Conservation (phyloP, 371 early-diverging fungal genomes). For the Mortierella sp. region DNA sequence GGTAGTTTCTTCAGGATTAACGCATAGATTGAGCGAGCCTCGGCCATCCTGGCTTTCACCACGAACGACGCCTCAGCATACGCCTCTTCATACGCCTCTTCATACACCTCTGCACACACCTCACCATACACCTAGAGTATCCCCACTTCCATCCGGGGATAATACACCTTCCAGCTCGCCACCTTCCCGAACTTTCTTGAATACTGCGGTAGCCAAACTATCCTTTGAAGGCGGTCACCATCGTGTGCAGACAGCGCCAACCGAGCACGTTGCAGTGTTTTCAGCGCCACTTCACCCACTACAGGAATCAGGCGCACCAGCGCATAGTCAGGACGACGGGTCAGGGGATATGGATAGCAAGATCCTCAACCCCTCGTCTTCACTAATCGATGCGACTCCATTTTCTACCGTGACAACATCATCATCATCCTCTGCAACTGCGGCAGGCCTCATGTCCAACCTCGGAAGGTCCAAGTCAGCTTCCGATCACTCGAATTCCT, state of each 20-base stretch:
- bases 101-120: constrained; percentile 52
- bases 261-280: constrained; percentile 52
- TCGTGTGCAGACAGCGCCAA: constrained; percentile 52
- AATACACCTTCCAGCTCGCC: constrained; percentile 57
- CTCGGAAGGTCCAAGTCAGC: constrained; percentile 54
- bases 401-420: not conserved
- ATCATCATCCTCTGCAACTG: constrained; percentile 21
- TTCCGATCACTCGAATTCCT: constrained; percentile 30
- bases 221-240: constrained; percentile 51
- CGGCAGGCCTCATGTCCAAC: constrained; percentile 17
- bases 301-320: constrained; percentile 23
- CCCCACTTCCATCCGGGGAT: constrained; percentile 50
- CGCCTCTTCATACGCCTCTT: constrained; percentile 45
- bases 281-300: constrained; percentile 45
- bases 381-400: constrained; percentile 2
- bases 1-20: constrained; percentile 26
- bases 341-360: constrained; percentile 35
- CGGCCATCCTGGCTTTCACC: constrained; percentile 51
- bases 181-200: constrained; percentile 40
- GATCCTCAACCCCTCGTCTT: not conserved
- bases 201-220: constrained; percentile 17
- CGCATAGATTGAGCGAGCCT: constrained; percentile 36
- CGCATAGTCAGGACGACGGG: constrained; percentile 47
- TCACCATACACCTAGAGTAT: constrained; percentile 48
- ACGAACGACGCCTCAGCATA: constrained; percentile 44